phyloP scores from a whole-genome alignment of 2,329 filamentous ascomycete species.

The Aspergillus sp. region DNA sequence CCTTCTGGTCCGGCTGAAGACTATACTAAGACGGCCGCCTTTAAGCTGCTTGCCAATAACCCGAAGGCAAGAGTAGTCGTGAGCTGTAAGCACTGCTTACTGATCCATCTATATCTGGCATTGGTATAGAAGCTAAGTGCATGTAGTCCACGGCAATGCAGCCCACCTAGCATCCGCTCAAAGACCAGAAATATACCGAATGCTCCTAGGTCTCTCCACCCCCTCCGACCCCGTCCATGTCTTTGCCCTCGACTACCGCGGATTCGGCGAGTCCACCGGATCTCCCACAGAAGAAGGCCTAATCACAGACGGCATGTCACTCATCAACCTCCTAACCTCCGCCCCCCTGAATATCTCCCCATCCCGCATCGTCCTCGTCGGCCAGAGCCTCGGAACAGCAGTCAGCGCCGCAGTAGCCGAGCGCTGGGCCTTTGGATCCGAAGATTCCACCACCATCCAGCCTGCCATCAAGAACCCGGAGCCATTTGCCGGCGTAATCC shows the following conservation, averaged over 20 bases:
- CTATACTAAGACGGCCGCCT: slow-evolving; percentile 44
- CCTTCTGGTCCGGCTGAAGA: slow-evolving; percentile 46
- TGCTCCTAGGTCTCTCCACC: slow-evolving; percentile 63
- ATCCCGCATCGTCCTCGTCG: slow-evolving; percentile 69
- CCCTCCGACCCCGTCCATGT: slow-evolving; percentile 62
- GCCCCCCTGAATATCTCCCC: slow-evolving; percentile 60
- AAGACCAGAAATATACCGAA: slow-evolving; percentile 70
- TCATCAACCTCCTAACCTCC: slow-evolving; percentile 58
- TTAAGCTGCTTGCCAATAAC: slow-evolving; percentile 46
- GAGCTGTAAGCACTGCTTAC: slow-evolving; percentile 38
- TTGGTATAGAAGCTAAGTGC: background rate
- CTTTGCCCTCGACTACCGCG: slow-evolving; percentile 84
- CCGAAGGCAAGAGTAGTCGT: slow-evolving; percentile 49
- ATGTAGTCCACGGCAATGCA: slow-evolving; percentile 57
- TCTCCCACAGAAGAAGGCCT: slow-evolving; percentile 71
- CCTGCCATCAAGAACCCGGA: slow-evolving; percentile 40
- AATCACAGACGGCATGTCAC: slow-evolving; percentile 67
- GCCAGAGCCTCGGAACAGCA: slow-evolving; percentile 83
- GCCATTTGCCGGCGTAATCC: slow-evolving; percentile 71
- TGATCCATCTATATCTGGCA: background rate
- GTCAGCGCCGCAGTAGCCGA: slow-evolving; percentile 70
- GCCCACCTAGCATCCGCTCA: slow-evolving; percentile 75
- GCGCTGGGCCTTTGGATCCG: slow-evolving; percentile 51
- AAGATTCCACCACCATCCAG: slow-evolving; percentile 26
- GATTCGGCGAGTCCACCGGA: slow-evolving; percentile 77